A percentile compares a stretch with the other conserved stretches of the same genome.
phyloP scores from a whole-genome alignment of 768 basidiomycete genomes.

The Trametes meyenii region DNA sequence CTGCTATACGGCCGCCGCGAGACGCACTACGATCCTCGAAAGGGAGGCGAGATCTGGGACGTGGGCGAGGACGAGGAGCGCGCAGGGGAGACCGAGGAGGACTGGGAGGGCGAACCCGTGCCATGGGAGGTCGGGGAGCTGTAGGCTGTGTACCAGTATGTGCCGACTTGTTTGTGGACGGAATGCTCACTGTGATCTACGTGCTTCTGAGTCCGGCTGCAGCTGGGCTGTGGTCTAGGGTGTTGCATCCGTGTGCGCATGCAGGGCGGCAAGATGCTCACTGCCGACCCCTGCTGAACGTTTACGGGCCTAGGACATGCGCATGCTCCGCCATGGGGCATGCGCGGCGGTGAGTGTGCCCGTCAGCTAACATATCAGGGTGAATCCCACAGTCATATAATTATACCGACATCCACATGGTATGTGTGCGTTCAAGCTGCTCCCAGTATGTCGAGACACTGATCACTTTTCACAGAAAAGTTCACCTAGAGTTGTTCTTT shows the following conservation, averaged over 20 bases:
- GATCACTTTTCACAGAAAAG: too few relatives aligned
- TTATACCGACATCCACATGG: too few relatives aligned
- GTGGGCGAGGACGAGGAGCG: conserved; percentile 42
- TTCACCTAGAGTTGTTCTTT: too few relatives aligned
- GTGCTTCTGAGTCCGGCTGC: background rate
- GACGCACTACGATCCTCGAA: conserved; percentile 60
- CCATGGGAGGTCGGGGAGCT: conserved; percentile 83
- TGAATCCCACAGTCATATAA: too few relatives aligned
- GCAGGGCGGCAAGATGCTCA: too few relatives aligned
- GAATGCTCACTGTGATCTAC: conserved; percentile 22
- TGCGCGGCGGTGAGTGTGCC: too few relatives aligned
- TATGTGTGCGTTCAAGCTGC: too few relatives aligned
- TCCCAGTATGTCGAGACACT: too few relatives aligned
- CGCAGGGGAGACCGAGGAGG: conserved; percentile 40
- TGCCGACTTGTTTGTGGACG: conserved; percentile 18
- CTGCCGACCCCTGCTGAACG: too few relatives aligned
- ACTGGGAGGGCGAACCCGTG: conserved; percentile 81
- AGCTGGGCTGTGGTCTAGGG: conserved; percentile 20
- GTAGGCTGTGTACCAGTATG: conserved; percentile 39
- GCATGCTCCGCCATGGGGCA: too few relatives aligned
- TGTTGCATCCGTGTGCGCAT: background rate
- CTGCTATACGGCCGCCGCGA: conserved; percentile 61
- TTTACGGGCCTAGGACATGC: too few relatives aligned
- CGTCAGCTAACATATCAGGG: too few relatives aligned
- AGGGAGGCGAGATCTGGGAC: conserved; percentile 63